phyloP scores from a whole-genome alignment of 495 filamentous ascomycete species.

The Evansstolkia leycettana region DNA sequence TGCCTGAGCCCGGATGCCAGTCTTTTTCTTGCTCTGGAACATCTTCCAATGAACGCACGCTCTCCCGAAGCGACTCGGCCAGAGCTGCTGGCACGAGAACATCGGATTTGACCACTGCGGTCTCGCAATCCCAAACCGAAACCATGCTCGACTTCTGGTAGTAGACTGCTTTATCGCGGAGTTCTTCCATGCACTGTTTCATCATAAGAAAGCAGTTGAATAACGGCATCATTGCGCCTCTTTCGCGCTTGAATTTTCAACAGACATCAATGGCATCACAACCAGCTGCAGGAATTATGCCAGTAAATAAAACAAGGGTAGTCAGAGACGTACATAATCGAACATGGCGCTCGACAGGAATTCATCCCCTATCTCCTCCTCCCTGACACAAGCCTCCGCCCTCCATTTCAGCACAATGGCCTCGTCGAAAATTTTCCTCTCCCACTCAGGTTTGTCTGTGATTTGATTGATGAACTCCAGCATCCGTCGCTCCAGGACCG shows the following conservation, averaged over 20 bases:
- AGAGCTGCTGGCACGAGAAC: conserved; percentile 16
- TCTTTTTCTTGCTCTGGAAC: conserved; percentile 37
- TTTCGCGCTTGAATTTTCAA: too few species aligned
- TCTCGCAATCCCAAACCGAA: conserved; percentile 15
- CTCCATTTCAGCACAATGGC: conserved; percentile 25
- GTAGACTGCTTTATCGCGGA: conserved; percentile 29
- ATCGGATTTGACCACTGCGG: conserved; percentile 26
- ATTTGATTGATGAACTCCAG: conserved; percentile 25
- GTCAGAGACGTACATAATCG: too few species aligned
- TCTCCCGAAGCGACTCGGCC: conserved; percentile 11
- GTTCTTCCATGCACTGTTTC: conserved; percentile 38
- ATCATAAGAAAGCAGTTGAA: too few species aligned
- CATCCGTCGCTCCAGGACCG: too few species aligned
- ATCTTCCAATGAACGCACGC: conserved; percentile 25
- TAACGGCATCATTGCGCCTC: too few species aligned
- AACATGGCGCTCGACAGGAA: too few species aligned
- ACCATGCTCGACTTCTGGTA: conserved; percentile 20
- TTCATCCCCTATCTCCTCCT: too few species aligned
- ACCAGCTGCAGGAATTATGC: too few species aligned
- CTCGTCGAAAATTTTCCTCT: conserved; percentile 36
- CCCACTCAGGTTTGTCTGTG: conserved; percentile 36
- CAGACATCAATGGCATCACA: too few species aligned
- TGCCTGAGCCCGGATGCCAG: conserved; percentile 44
- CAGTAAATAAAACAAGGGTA: too few species aligned
- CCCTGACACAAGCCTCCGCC: conserved; percentile 15